Evolutionary conservation across 768 basidiomycete genomes (phyloP), one percentile per base, ranked within the genome.

Genomic region (Porpolomopsis calyptriformis): DNA sequence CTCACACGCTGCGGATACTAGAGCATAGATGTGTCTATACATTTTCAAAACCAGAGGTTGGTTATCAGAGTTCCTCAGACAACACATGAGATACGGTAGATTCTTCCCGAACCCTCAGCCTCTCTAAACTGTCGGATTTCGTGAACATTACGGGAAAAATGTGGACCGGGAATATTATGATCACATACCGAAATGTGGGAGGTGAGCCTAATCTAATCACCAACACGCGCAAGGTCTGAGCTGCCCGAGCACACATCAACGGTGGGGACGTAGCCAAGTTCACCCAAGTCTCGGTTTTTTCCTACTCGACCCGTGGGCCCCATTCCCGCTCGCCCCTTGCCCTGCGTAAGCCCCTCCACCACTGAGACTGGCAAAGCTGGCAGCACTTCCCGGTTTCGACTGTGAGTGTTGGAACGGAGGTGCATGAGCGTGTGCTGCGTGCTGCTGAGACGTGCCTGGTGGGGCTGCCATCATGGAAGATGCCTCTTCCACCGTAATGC

Each of bases 401-500:
- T 76, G 76, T 1, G 72, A 67, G 22, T 64, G 74, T 22, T 64
- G 74, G 40, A 74, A 77, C 4, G 71, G 62, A 46, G 64, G 69
- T 0, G 66, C 63, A 40, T 64, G 71, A 4, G 65, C 67, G 25
- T 68, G 69, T 24, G 62, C 57, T 49, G 63, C 63, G 14, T 71
- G 72, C 42, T 70, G 72, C 31, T 70, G 70, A 1, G 67, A 62
- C 0, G 65, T 67, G 46, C 65, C 67, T 6, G 72, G 62, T 16
- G 77, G 76, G 16, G 77, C 60, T 20, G 81, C 81, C 66, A 88
- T 77, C 85, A 88, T 87, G 0, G 83, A 85, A 0, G 86, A 85
- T 4, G 85, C 87, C 31, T 97, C 92, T 58, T 97, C 94, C 56
- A 90, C 85, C 1, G 91, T 86, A 43, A 97, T 93, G 34, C 91